phyloP scores from a whole-genome alignment of 1,284 basidiomycete genomes.

The Cutaneotrichosporon cavernicola region DNA sequence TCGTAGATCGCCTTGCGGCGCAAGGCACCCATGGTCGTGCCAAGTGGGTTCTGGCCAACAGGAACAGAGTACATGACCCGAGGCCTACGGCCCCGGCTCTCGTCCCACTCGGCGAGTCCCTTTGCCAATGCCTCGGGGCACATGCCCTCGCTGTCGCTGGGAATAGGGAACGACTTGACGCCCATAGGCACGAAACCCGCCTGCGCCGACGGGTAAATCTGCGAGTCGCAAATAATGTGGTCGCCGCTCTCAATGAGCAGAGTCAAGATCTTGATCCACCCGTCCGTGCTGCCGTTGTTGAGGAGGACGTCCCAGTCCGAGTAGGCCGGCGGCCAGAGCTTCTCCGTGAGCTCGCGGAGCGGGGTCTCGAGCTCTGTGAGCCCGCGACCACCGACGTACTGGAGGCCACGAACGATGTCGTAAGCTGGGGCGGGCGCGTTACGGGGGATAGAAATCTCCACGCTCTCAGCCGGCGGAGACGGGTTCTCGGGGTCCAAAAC shows the following conservation, averaged over 20 bases:
- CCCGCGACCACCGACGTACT: conserved; percentile 60
- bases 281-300: conserved; percentile 74
- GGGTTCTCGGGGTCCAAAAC: conserved; percentile 57
- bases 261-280: conserved; percentile 50
- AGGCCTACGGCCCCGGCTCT: conserved; percentile 57
- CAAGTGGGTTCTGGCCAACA: conserved; percentile 65
- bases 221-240: conserved; percentile 61
- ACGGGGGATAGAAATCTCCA: conserved; percentile 60
- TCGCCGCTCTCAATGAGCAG: conserved; percentile 72
- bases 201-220: conserved; percentile 50
- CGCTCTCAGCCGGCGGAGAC: conserved; percentile 45
- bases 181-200: conserved; percentile 34
- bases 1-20: conserved; percentile 74
- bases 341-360: conserved; percentile 58
- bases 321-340: conserved; percentile 66
- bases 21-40: conserved; percentile 64
- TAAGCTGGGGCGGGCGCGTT: conserved; percentile 40
- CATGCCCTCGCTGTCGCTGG: conserved; percentile 70
- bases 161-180: conserved; percentile 51
- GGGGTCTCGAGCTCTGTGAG: conserved; percentile 28
- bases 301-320: conserved; percentile 61
- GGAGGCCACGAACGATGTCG: conserved; percentile 61
- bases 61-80: conserved; percentile 63
- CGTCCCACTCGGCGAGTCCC: conserved; percentile 65
- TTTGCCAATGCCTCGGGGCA: conserved; percentile 61